phyloP scores from a whole-genome alignment of 495 filamentous ascomycete species.

The Lasiosphaeria ovina region DNA sequence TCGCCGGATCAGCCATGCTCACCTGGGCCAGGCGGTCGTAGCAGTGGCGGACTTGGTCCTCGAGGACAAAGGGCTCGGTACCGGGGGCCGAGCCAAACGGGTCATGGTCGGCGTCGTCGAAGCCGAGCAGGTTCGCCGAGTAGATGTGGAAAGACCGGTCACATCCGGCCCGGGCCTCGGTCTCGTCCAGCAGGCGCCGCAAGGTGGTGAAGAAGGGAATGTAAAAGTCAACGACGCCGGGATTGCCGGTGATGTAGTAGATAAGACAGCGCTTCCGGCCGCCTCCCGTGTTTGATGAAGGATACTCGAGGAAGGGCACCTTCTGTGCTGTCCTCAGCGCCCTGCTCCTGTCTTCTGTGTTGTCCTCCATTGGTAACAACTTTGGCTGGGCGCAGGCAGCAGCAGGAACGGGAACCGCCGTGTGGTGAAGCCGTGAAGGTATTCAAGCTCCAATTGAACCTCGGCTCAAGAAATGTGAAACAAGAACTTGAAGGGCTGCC shows the following conservation, averaged over 20 bases:
- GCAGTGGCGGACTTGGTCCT: conserved; percentile 59
- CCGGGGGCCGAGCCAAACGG: conserved; percentile 31
- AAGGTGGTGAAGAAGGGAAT: conserved; percentile 58
- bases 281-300: background rate
- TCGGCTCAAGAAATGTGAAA: too few species aligned
- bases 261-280: conserved; percentile 36
- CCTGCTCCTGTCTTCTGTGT: background rate
- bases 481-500: too few species aligned
- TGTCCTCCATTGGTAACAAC: background rate
- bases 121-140: conserved; percentile 72
- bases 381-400: background rate
- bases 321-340: background rate
- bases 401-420: too few species aligned
- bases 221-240: conserved; percentile 83
- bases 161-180: conserved; percentile 6
- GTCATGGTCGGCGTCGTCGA: conserved; percentile 51
- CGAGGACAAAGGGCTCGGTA: conserved; percentile 48
- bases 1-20: background rate
- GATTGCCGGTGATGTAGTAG: conserved; percentile 81
- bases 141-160: conserved; percentile 53
- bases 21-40: conserved; percentile 38
- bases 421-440: too few species aligned
- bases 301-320: background rate
- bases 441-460: too few species aligned
- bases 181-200: conserved; percentile 33